Percentiles rank a stretch among this genome's conserved stretches.
Evolutionary conservation across 768 basidiomycete genomes (phyloP).

Genomic region (Tricholoma sp.): DNA sequence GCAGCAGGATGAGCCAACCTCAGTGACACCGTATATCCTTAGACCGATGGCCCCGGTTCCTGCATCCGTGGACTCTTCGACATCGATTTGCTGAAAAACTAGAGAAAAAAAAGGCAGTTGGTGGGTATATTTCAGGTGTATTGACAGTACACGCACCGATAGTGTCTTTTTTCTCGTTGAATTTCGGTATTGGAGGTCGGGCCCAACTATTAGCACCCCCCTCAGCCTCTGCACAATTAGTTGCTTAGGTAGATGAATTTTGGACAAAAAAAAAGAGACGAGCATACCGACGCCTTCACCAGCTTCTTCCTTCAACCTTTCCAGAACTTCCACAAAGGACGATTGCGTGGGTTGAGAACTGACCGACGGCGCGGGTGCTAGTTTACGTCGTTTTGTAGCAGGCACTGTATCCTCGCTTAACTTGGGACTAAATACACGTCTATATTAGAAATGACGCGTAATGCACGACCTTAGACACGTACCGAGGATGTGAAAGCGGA

Average conservation of each 20-base stretch:
- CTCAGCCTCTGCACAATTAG: slow-evolving; percentile 51
- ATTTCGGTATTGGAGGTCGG: slow-evolving; percentile 48
- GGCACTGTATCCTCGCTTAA: slow-evolving; percentile 28
- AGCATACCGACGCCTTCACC: slow-evolving; percentile 38
- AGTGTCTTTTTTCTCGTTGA: slow-evolving; percentile 58
- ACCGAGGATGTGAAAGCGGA: slow-evolving; percentile 27
- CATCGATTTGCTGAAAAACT: slow-evolving; percentile 97
- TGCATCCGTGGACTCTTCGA: slow-evolving; percentile 58
- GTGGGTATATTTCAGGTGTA: not conserved
- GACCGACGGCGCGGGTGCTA: slow-evolving; percentile 34
- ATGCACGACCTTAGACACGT: slow-evolving; percentile 6
- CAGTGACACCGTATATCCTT: slow-evolving; percentile 88
- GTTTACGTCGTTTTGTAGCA: slow-evolving; percentile 50
- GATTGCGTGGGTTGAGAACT: slow-evolving; percentile 37
- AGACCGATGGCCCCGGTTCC: slow-evolving; percentile 37
- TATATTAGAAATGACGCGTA: slow-evolving; percentile 16
- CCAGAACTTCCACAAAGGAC: slow-evolving; percentile 62
- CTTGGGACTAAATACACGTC: slow-evolving; percentile 14
- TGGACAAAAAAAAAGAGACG: not conserved
- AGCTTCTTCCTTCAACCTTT: slow-evolving; percentile 52
- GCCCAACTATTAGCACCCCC: slow-evolving; percentile 77
- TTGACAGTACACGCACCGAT: slow-evolving; percentile 49
- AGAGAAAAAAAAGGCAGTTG: not conserved
- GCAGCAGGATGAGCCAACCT: slow-evolving; percentile 38
- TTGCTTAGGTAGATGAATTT: not conserved